A percentile compares a stretch with the other conserved stretches of the same genome.
phyloP scores from a whole-genome alignment of 1,284 basidiomycete species.

The Dichomitus squalens region DNA sequence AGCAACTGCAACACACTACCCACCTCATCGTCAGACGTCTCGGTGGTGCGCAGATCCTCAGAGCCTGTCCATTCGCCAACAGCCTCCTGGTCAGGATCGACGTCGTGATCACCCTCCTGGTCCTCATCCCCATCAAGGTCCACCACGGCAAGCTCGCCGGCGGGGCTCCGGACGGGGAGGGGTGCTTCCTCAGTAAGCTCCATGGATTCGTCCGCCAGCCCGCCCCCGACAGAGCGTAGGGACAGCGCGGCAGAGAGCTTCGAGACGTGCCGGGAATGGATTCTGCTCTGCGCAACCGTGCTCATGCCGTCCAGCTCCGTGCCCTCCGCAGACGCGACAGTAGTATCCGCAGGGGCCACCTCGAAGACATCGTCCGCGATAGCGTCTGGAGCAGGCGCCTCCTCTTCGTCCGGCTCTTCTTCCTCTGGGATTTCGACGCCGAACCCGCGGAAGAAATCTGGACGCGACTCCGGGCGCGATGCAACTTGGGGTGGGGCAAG shows the following conservation, averaged over 20 bases:
- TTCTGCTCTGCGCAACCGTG: constrained; percentile 50
- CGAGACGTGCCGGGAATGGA: constrained; percentile 74
- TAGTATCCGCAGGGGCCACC: constrained; percentile 34
- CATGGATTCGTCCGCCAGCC: constrained; percentile 20
- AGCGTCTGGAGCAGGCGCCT: constrained; percentile 29
- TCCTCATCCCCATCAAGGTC: constrained; percentile 39
- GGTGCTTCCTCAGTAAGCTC: constrained; percentile 19
- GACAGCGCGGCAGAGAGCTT: constrained; percentile 67
- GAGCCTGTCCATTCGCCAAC: constrained; percentile 81
- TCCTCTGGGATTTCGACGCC: constrained; percentile 75
- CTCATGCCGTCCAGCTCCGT: constrained; percentile 43
- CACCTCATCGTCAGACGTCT: constrained; percentile 68
- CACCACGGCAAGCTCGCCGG: constrained; percentile 29
- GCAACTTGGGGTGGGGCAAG: constrained; percentile 48
- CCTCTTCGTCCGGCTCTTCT: constrained; percentile 36
- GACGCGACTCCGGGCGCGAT: constrained; percentile 54
- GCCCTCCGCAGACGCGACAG: constrained; percentile 29
- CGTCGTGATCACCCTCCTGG: no score
- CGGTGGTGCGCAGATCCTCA: constrained; percentile 59
- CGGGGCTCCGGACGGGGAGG: constrained; percentile 18
- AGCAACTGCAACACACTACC: constrained; percentile 21
- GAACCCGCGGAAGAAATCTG: constrained; percentile 77
- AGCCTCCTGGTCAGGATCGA: constrained; percentile 40
- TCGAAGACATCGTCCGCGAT: constrained; percentile 37
- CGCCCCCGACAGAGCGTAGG: constrained; percentile 60